Evolutionary conservation across 164 flowering plant genomes (phyloP), one percentile per base, ranked within the genome.

Genomic region (Aristolochia californica): DNA sequence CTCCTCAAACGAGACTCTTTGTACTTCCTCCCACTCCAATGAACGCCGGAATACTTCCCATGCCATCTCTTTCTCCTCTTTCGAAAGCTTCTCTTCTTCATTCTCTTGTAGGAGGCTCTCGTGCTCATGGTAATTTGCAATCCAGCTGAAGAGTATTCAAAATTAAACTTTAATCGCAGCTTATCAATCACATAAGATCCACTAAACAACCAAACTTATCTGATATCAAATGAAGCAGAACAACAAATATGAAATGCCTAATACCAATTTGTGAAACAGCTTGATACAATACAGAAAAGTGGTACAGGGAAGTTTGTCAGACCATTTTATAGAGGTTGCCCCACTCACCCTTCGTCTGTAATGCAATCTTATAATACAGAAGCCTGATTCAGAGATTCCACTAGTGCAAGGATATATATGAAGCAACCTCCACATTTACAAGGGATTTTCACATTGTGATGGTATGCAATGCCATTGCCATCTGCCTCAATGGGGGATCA

Each of bases 31-130:
- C 93, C 97, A 86, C 62, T 83, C 89, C 38, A 90, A 16, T 20
- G 80, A 65, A 64, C 67, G 85, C 53, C 65, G 62, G 62, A 69
- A 94, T 25, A 76, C 75, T 71, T 94, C 99, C 99, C 97, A 94
- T 25, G 99, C 99, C 89, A 83, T 68, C 64, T 94, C 99, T 64
- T 94, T 95, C 74, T 94, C 97, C 66, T 94, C 97, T 70, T 94
- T 94, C 2, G 99, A 76, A 0, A 94, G 85, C 66, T 77, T 88
- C 63, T 94, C 99, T 38, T 90, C 99, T 75, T 94, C 99, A 27
- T 94, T 94, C 70, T 94, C 99, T 78, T 90, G 99, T 65, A 94
- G 57, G 47, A 90, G 86, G 16, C 86, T 94, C 70, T 94, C 99
- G 34, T 94, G 99, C 57, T 94, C 99, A 62, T 94, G 99, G 72